Evolutionary conservation across 1,139 yeast species (phyloP), one percentile per base, ranked within the genome.

Genomic region (Pneumocystis oryctolagi): DNA sequence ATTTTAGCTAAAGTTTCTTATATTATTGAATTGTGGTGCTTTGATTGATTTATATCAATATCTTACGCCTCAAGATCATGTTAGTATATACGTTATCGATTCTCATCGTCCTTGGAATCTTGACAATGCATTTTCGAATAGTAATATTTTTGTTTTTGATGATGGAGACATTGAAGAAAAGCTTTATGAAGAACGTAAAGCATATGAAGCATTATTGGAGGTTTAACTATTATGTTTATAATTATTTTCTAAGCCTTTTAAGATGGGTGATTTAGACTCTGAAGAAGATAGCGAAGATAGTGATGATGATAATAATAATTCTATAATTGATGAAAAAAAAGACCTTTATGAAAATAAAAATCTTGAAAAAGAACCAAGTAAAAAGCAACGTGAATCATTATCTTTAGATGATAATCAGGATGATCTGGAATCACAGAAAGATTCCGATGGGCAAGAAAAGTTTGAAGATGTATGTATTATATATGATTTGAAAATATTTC

Each of bases 91-190:
- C 71, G 81, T 94, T 16, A 79, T 92, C 65, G 99, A 94, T 73
- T 92, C 95, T 4, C 95, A 88, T 68, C 77, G 97, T 67, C 99
- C 98, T 2, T 92, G 97, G 97, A 89, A 89, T 73, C 76, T 94
- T 68, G 96, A 90, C 71, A 94, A 94, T 72, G 72, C 92, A 62
- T 90, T 88, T 78, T 96, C 95, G 2, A 84, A 95, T 1, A 81
- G 83, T n/a, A 78, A 83, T 69, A 82, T 92, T 12, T 78, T 82
- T 5, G 92, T 97, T 72, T 81, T 90, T 66, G 97, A 92, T 71
- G 98, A 92, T 72, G 96, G 96, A 0, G 78, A 76, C 62, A 79
- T 89, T 2, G 84, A 83, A 62, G 80, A 79, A 58, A 82, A 81
- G 62, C 72, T 86, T 62, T 65, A 65, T n/a, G 71, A 73, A 2